Conservation (phyloP, 306 rosid species). For the Lathyrus aphaca region DNA sequence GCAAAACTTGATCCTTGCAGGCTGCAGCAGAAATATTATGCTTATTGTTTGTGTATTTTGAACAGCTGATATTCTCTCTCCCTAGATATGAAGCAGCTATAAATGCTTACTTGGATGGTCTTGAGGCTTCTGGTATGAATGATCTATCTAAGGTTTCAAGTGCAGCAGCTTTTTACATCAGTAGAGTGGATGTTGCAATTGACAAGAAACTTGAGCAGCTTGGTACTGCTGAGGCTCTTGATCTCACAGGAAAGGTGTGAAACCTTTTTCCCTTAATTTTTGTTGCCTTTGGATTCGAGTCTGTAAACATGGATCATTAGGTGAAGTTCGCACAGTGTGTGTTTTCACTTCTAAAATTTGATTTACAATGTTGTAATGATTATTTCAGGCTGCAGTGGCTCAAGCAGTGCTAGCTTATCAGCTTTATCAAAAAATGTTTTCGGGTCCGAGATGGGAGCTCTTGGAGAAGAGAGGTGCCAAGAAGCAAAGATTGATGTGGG, state of each 20-base stretch:
- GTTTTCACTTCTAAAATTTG: not conserved
- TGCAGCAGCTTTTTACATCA: slow-evolving; percentile 93
- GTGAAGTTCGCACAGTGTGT: not conserved
- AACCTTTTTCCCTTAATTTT: not conserved
- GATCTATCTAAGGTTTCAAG: slow-evolving; percentile 86
- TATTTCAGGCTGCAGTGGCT: slow-evolving; percentile 47
- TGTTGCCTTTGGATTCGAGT: not conserved
- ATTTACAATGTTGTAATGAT: not conserved
- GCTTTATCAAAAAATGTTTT: slow-evolving; percentile 77
- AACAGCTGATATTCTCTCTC: slow-evolving; percentile 86
- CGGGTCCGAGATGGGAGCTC: slow-evolving; percentile 82
- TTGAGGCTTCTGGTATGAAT: slow-evolving; percentile 68
- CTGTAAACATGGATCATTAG: not conserved
- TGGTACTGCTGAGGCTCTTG: slow-evolving; percentile 80
- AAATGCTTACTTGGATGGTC: slow-evolving; percentile 92
- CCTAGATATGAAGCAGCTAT: slow-evolving; percentile 79
- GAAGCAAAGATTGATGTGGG: slow-evolving; percentile 64
- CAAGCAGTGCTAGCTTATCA: slow-evolving; percentile 55
- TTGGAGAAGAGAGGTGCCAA: slow-evolving; percentile 89
- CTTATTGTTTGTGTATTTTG: slow-evolving; percentile 29
- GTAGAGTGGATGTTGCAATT: slow-evolving; percentile 76
- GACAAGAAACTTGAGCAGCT: slow-evolving; percentile 78
- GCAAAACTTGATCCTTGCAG: too few species aligned
- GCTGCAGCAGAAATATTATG: too few species aligned
- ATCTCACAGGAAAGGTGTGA: slow-evolving; percentile 80